Evolutionary conservation across 176 grass and related monocot species (phyloP), one percentile per base, ranked within the genome.

Genomic region (Alopecurus myosuroides): DNA sequence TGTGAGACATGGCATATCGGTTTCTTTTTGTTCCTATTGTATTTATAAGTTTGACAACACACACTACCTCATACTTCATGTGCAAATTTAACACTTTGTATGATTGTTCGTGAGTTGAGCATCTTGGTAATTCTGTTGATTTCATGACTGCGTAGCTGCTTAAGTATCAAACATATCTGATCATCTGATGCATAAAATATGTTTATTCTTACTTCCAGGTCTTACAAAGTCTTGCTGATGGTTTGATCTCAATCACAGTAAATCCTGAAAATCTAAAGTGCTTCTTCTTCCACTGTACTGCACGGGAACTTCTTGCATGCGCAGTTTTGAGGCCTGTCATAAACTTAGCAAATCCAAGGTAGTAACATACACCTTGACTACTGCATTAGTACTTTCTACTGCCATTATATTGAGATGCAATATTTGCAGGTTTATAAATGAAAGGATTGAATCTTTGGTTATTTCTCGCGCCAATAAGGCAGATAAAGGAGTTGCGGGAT

Each of bases 271-370:
- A 99, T 77, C 76, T 97, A 57, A 82, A 89, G 50, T 99, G 97
- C 82, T 91, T 88, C 60, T 99, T 92, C 82, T 99, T 99, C 82
- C 81, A 83, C 72, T 86, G 86, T 58, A 89, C 97, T 39, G 90
- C 86, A 2, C 86, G 90, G 60, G 97, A 99, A 88, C 92, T 99
- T 99, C 92, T 99, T 49, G 88, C 97, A 39, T 94, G 94, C 77
- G 79, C 94, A 49, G 97, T 99, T 82, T 77, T 99, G 40, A 94
- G 92, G 85, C 92, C 97, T 81, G 51, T 97, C 81, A 19, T 99
- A 53, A 99, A 97, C 82, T 89, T 97, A 87, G 86, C 82, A 70
- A 99, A 99, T 81, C 94, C 97, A 72, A 96, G 97, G 97, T 99
- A 92, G 57, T 65, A 78, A 35, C 74, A 78, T 70, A 34, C 71